Percentiles rank a stretch among this genome's conserved stretches.
These are phyloP conservation scores for Botrytis paeoniae DNA, from an alignment of 2,329 filamentous ascomycete genomes.

Conservation along the genomic window DNA sequence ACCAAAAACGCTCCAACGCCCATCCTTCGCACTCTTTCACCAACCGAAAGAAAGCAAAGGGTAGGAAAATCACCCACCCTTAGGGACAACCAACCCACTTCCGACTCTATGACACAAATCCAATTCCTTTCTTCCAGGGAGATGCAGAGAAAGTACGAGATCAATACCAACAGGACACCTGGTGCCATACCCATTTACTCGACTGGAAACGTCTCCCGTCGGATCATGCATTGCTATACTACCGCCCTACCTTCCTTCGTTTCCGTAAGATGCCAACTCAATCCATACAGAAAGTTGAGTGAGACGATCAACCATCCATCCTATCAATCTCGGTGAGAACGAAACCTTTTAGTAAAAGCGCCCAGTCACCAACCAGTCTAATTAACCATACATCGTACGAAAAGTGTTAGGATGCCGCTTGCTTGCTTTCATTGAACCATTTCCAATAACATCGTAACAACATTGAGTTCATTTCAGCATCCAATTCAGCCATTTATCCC, in stretches of 20 bases:
- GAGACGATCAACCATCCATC: background rate
- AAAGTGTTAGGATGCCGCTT: background rate
- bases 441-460: constrained; percentile 7
- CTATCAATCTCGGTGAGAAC: constrained; percentile 12
- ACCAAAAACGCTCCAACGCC: background rate
- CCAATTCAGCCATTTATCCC: constrained; percentile 1
- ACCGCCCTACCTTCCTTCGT: constrained; percentile 5
- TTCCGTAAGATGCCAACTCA: constrained; percentile 6
- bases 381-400: constrained; percentile 5
- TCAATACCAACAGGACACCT: background rate
- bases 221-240: background rate
- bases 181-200: background rate
- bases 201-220: background rate
- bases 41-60: constrained; percentile 7
- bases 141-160: background rate
- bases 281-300: background rate
- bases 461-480: constrained; percentile 3
- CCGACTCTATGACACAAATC: constrained; percentile 5
- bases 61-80: background rate
- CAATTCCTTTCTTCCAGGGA: background rate
- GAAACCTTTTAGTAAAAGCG: background rate
- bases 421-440: background rate
- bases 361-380: background rate
- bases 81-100: constrained; percentile 11
- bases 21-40: constrained; percentile 8